These are phyloP conservation scores for Lanmaoa pseudosensibilis DNA, from an alignment of 768 basidiomycete species.

Conservation along the genomic window DNA sequence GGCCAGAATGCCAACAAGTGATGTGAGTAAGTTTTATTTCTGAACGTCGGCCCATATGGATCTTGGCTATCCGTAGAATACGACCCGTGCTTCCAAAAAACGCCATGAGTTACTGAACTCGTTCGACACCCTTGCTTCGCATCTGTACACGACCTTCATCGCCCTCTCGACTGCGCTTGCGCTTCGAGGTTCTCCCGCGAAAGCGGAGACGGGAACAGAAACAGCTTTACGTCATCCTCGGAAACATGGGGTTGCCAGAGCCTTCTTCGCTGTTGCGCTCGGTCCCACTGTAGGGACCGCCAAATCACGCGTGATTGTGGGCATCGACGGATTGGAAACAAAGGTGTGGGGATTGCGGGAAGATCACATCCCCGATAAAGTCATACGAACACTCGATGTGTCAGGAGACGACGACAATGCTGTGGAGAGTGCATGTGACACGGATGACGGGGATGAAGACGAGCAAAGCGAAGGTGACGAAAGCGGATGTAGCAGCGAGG, in stretches of 20 bases:
- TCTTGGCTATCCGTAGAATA: conserved; percentile 33
- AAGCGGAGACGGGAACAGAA: neutral
- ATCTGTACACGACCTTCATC: conserved; percentile 72
- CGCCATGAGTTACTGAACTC: conserved; percentile 61
- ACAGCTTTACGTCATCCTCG: neutral
- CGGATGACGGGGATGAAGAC: conserved; percentile 5
- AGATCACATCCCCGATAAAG: conserved; percentile 1
- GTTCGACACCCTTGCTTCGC: conserved; percentile 70
- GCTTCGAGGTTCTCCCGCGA: conserved; percentile 13
- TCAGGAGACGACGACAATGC: neutral
- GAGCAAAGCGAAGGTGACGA: conserved; percentile 10
- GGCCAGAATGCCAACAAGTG: conserved; percentile 48
- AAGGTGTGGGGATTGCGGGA: conserved; percentile 33
- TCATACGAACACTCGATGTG: conserved; percentile 30
- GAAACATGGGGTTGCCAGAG: conserved; percentile 29
- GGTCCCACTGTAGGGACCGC: conserved; percentile 66
- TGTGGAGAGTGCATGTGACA: neutral
- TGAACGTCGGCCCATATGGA: neutral
- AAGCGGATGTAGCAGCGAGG: conserved; percentile 7
- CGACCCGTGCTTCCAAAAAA: conserved; percentile 53
- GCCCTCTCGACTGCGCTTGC: conserved; percentile 71
- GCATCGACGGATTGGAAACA: conserved; percentile 62
- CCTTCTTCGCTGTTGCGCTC: conserved; percentile 61
- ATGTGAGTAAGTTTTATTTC: conserved; percentile 34
- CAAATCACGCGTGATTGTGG: conserved; percentile 59